Conservation (phyloP, 495 filamentous ascomycete species). For the Hypoxylon rickii region DNA sequence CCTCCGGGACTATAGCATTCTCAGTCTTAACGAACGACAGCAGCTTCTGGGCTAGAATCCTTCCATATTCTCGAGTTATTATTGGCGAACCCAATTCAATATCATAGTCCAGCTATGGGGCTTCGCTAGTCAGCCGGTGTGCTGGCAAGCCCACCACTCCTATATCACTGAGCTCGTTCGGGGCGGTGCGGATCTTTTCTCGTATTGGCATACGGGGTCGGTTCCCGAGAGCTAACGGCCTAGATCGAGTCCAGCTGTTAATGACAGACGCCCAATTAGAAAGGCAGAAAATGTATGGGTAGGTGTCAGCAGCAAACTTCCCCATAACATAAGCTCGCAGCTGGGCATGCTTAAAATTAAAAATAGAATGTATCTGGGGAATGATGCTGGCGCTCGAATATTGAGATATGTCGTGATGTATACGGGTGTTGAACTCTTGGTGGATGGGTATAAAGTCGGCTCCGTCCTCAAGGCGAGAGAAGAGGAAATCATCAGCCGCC, state of each 20-base stretch:
- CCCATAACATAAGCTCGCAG: conserved; percentile 4
- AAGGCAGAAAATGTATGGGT: background rate
- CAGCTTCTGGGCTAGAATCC: conserved; percentile 4
- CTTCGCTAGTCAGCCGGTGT: conserved; percentile 21
- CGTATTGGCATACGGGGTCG: background rate
- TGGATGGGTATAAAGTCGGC: conserved; percentile 14
- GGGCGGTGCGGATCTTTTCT: conserved; percentile 11
- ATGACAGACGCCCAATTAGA: conserved; percentile 6
- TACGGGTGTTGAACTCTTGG: background rate
- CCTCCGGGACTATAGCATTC: background rate
- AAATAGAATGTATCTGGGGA: conserved; percentile 19
- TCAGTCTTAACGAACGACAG: conserved; percentile 6
- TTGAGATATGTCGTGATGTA: background rate
- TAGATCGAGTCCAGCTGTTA: conserved; percentile 1
- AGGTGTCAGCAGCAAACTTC: conserved; percentile 12
- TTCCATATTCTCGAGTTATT: background rate
- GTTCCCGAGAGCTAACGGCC: background rate
- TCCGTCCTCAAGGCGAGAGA: background rate
- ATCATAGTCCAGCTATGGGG: background rate
- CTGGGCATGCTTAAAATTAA: background rate
- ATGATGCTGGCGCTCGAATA: no score
- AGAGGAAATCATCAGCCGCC: background rate
- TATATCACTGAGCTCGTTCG: background rate
- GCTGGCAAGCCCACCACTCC: conserved; percentile 3
- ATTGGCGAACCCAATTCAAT: background rate